Base-by-base conservation (phyloP, 441 rosid species). In the Rhodomyrtus psidioides region DNA sequence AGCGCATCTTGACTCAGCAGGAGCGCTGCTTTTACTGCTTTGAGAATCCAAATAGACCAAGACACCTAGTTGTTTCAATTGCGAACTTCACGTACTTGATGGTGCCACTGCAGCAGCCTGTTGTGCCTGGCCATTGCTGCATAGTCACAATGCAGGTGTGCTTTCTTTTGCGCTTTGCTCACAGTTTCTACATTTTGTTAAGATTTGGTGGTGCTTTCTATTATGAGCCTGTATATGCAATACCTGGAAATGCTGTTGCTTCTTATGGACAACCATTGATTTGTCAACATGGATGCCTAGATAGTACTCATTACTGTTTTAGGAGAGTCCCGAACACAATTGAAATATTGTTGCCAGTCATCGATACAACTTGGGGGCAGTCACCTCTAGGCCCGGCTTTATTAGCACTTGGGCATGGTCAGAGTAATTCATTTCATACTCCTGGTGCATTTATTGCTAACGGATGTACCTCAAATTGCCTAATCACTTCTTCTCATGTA, bases 1-100 rank as follows among this genome's bases (percentile, higher is more conserved):
- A 90, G 91, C 92, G 93, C 85, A 86, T 97, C 83, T 53, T 92
- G 89, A 95, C 98, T 81, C 99, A 95, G 89, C 99, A 95, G 92
- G 98, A 97, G 84, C 96, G 98, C 17, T 97, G 99, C 85, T 91
- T 91, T 53, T 94, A 94, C 88, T 97, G 99, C 89, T 95, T 97
- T 59, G 99, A 97, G 94, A 97, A 97, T 89, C 98, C 96, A 70
- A 95, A 89, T 42, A 91, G 95, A 83, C 98, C 96, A 8, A 95
- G 90, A 89, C 96, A 97, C 88, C 96, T 97, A 60, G 98, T 94
- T 62, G 91, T 94, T 82, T 95, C 98, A 4, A 94, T 97, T 74
- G 98, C 97, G 75, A 97, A 95, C 90, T 95, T 94, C 90, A 91
- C 98, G 0, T 95, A 97, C 85, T 89, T 97, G 90, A 95, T 93